phyloP scores from a whole-genome alignment of 2,329 filamentous ascomycete genomes.

The Ceratocystis variospora region DNA sequence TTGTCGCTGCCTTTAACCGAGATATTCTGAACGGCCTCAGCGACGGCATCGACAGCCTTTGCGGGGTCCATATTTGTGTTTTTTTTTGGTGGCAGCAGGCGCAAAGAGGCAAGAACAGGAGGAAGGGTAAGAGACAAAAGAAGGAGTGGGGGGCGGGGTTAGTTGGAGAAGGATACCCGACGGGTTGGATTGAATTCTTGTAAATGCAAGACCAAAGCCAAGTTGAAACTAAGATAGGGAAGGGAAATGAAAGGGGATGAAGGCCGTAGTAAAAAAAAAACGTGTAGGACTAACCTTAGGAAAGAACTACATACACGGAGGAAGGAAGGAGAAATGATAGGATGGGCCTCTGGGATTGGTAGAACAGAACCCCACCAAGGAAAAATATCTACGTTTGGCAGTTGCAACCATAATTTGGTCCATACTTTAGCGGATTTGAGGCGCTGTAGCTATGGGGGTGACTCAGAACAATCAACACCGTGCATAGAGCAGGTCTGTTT shows the following conservation, averaged over 20 bases:
- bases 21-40: constrained; percentile 48
- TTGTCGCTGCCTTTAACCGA: constrained; percentile 33
- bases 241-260: neutral
- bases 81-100: neutral
- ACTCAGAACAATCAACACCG: neutral
- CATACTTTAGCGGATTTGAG: neutral
- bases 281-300: neutral
- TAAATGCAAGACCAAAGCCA: neutral
- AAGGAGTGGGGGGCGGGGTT: neutral
- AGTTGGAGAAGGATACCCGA: neutral
- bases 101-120: neutral
- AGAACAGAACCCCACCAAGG: constrained; percentile 9
- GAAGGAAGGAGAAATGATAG: neutral
- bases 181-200: neutral
- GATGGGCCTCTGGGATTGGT: neutral
- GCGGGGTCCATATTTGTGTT: constrained; percentile 33
- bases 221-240: neutral
- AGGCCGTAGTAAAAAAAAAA: neutral
- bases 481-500: neutral
- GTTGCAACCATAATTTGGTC: neutral
- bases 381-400: constrained; percentile 2
- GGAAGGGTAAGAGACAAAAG: neutral
- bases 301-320: neutral
- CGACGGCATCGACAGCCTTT: constrained; percentile 35
- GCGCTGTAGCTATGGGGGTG: neutral